Evolutionary conservation across 805 yeast genomes (phyloP).

Genomic region (Nakazawaea sp.): DNA sequence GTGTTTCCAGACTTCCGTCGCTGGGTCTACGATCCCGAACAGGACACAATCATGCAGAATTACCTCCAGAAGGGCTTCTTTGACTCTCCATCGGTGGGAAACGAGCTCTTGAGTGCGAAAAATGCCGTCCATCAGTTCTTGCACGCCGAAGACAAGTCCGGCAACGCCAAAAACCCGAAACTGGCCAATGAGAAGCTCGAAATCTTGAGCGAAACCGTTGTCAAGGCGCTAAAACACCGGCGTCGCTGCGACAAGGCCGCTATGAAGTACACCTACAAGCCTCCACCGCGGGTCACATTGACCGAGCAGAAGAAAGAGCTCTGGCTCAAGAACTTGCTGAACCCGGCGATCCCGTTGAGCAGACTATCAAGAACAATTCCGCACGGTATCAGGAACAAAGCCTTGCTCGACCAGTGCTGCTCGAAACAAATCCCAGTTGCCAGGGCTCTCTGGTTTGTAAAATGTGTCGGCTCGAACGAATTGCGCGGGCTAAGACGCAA

Average conservation of each 20-base stretch:
- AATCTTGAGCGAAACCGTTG: slow-evolving; percentile 41
- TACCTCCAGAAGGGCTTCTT: slow-evolving; percentile 65
- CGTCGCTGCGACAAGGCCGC: slow-evolving; percentile 36
- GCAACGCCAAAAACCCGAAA: slow-evolving; percentile 6
- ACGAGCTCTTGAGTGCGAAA: slow-evolving; percentile 68
- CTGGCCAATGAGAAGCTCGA: slow-evolving; percentile 19
- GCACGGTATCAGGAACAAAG: slow-evolving; percentile 77
- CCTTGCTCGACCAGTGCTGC: slow-evolving; percentile 68
- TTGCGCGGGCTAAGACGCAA: slow-evolving; percentile 50
- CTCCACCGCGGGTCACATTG: slow-evolving; percentile 85
- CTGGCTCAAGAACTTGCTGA: slow-evolving; percentile 80
- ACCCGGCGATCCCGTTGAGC: slow-evolving; percentile 56
- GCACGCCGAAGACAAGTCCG: slow-evolving; percentile 15
- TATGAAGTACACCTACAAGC: slow-evolving; percentile 52
- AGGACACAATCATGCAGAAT: slow-evolving; percentile 45
- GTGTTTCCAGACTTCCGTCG: slow-evolving; percentile 66
- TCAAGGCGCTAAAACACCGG: slow-evolving; percentile 41
- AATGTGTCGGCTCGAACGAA: slow-evolving; percentile 81
- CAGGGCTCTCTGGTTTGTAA: slow-evolving; percentile 89
- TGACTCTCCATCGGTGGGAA: slow-evolving; percentile 53
- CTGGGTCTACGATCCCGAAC: slow-evolving; percentile 56
- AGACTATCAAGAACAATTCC: slow-evolving; percentile 76
- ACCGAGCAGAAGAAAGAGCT: slow-evolving; percentile 80
- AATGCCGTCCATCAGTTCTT: slow-evolving; percentile 37
- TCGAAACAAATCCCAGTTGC: slow-evolving; percentile 60